Base-by-base conservation (phyloP, 331 rosid genomes). In the Pyrus hybrid region DNA sequence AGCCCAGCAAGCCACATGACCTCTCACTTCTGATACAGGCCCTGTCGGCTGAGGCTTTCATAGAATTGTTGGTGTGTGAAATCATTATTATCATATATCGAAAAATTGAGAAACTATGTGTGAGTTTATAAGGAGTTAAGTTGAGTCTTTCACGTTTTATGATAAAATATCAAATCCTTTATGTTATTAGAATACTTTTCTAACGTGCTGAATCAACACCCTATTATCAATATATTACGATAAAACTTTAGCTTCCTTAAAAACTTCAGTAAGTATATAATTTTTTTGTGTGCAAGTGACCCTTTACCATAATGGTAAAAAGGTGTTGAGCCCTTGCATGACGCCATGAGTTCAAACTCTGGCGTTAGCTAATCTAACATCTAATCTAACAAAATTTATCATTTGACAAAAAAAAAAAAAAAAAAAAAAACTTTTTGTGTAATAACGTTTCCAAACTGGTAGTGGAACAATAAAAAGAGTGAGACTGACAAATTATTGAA, bases 331-430 rank as follows among this genome's bases (percentile, higher is more conserved):
- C 4, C 12, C 0, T 35, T 35, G 4, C 0, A 35, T 9, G 12
- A 35, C 0, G 4, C 0, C 1, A 35, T 35, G 1, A 0, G 4
- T 35, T 35, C 43, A 35, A 35, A 35, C 1, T 7, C 4, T 0
- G 43, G 0, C 1, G 3, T 8, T 35, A 35, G 41, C 0, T 35
- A 35, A 35, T 35, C 37, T 35, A 35, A 33, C 10, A 7, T 33
- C 3, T 33, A 33, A 33, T 0, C 11, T 35, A 35, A 35, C 12
- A 35, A 35, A 35, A 35, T 35, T 0, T 35, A 35, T 35, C 4
- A 12, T 35, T 35, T 35, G 12, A 9, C 12, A 2, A 35, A 8
- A 35, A 35, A 35, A 8, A 35, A 30, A 35, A 35, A 35, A 33
- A 7, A 33, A 33, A 26, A 26, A 26, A 26, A 26, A 26, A 1